These are phyloP conservation scores for Metarhizium sp. DNA, from an alignment of 2,329 filamentous ascomycete genomes.

Conservation along the genomic window DNA sequence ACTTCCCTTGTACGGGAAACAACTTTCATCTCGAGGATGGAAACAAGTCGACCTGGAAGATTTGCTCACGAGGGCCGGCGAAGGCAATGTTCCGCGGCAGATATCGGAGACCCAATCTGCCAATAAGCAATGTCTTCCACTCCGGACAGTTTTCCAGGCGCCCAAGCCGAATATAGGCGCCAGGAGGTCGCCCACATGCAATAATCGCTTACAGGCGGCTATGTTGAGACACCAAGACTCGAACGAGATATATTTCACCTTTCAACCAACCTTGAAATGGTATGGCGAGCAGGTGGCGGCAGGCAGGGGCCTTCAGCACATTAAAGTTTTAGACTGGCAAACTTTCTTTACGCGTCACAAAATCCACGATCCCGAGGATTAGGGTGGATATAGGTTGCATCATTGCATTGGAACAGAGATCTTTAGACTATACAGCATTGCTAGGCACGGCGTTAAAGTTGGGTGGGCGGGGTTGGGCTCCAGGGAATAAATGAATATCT, in stretches of 20 bases:
- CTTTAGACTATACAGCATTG: too few relatives aligned
- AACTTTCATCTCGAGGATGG: slow-evolving; percentile 28
- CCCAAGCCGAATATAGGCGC: slow-evolving; percentile 15
- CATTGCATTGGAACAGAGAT: too few relatives aligned
- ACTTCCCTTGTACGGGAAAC: slow-evolving; percentile 24
- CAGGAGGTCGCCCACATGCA: slow-evolving; percentile 16
- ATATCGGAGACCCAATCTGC: background rate
- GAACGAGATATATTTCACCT: slow-evolving; percentile 23
- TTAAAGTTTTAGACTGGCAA: slow-evolving; percentile 35
- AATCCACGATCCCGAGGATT: slow-evolving; percentile 16
- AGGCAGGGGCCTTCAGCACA: slow-evolving; percentile 39
- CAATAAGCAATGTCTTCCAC: background rate
- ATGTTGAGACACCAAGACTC: slow-evolving; percentile 4
- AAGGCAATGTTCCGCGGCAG: background rate
- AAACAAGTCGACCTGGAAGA: slow-evolving; percentile 16
- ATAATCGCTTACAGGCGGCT: slow-evolving; percentile 28
- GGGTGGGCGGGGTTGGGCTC: too few relatives aligned
- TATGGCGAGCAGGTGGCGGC: slow-evolving; percentile 37
- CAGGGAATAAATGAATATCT: too few relatives aligned
- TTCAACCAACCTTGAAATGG: slow-evolving; percentile 41
- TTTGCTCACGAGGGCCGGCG: background rate
- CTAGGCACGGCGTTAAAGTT: too few relatives aligned
- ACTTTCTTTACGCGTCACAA: slow-evolving; percentile 24
- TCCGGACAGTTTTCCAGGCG: slow-evolving; percentile 37
- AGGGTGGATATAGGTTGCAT: background rate